Evolutionary conservation across 2,329 filamentous ascomycete species (phyloP).

Genomic region (Paracamarosporium sp.): DNA sequence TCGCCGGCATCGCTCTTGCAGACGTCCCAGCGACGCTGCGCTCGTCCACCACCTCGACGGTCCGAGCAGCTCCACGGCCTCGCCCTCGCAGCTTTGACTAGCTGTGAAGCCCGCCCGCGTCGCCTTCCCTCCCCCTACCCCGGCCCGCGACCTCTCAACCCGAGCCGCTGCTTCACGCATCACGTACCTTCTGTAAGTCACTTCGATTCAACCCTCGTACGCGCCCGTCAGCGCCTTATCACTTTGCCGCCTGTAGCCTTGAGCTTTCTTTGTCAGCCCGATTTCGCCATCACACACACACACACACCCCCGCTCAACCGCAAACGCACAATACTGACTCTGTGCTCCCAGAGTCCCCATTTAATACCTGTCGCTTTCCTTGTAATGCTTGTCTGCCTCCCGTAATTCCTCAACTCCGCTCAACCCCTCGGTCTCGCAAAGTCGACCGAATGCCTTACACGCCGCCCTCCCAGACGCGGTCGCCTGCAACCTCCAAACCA

Average conservation of each 20-base stretch:
- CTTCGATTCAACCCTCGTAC: background rate
- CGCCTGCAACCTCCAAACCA: slow-evolving; percentile 63
- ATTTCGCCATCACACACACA: background rate
- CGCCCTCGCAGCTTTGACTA: slow-evolving; percentile 50
- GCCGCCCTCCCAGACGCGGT: slow-evolving; percentile 70
- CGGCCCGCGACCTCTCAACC: slow-evolving; percentile 1
- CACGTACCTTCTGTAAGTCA: slow-evolving; percentile 17
- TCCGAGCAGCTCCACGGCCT: slow-evolving; percentile 21
- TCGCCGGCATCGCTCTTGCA: slow-evolving; percentile 33
- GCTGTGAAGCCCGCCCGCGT: slow-evolving; percentile 37
- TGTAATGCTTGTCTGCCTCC: slow-evolving; percentile 51
- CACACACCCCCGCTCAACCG: background rate
- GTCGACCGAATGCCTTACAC: slow-evolving; percentile 81
- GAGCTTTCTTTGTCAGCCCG: slow-evolving; percentile 2
- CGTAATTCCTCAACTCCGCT: slow-evolving; percentile 43
- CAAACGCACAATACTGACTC: slow-evolving; percentile 3
- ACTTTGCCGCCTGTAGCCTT: background rate
- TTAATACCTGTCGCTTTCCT: slow-evolving; percentile 43
- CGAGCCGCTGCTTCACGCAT: slow-evolving; percentile 9
- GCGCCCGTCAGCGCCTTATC: background rate
- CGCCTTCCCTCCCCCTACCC: slow-evolving; percentile 15
- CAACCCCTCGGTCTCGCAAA: slow-evolving; percentile 39
- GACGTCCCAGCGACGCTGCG: slow-evolving; percentile 18
- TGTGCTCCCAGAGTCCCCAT: slow-evolving; percentile 12
- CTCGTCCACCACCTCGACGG: slow-evolving; percentile 13